Evolutionary conservation across 1,284 basidiomycete species (phyloP).

Genomic region (Schizopora paradoxa): DNA sequence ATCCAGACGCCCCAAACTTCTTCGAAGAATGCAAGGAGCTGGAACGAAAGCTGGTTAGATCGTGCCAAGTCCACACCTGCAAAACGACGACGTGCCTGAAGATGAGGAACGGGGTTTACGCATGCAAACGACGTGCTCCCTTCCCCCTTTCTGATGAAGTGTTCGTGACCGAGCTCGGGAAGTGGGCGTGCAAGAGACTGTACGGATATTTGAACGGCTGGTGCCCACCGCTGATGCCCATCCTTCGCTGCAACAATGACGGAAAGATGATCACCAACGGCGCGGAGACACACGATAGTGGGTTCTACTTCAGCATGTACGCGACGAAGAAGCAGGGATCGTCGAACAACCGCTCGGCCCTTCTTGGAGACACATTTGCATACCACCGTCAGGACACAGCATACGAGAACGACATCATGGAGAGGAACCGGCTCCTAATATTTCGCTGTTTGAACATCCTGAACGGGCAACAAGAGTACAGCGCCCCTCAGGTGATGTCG

Average conservation of each 20-base stretch:
- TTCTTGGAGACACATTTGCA: not conserved
- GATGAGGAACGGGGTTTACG: not conserved
- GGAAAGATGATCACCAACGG: constrained; percentile 32
- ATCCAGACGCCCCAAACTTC: constrained; percentile 17
- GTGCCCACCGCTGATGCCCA: constrained; percentile 24
- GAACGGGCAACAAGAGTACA: not conserved
- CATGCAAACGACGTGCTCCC: not conserved
- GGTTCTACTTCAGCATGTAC: constrained; percentile 30
- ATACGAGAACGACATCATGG: too few relatives aligned
- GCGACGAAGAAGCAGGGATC: constrained; percentile 21
- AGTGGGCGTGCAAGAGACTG: not conserved
- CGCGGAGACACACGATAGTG: constrained; percentile 22
- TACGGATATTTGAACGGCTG: constrained; percentile 27
- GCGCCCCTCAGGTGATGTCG: not conserved
- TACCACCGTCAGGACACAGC: constrained; percentile 6
- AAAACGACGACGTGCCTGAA: constrained; percentile 21
- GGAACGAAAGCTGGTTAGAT: constrained; percentile 19
- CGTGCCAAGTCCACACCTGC: constrained; percentile 32
- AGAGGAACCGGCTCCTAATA: not conserved
- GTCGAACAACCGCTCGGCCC: not conserved
- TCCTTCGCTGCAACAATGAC: constrained; percentile 31
- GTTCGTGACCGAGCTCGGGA: not conserved
- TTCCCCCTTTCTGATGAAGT: not conserved
- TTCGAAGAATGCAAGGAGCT: constrained; percentile 4
- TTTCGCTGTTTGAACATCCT: not conserved